Evolutionary conservation across 805 yeast species (phyloP).

Genomic region (Maudiozyma barnettii): DNA sequence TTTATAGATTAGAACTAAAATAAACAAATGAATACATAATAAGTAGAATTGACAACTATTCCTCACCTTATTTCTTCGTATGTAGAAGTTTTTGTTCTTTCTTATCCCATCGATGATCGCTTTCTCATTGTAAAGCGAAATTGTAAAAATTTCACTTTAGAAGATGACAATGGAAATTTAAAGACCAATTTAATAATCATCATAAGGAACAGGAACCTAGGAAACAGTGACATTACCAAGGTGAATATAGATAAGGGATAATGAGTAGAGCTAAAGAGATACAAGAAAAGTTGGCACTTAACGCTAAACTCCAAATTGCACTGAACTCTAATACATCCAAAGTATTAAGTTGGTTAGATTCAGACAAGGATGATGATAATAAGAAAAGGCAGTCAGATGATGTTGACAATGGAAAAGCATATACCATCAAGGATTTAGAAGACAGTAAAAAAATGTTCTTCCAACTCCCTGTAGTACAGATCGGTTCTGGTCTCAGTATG

Average conservation of each 20-base stretch:
- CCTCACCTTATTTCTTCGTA: no score
- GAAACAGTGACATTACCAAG: not conserved
- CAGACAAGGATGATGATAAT: constrained; percentile 1
- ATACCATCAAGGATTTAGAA: constrained; percentile 6
- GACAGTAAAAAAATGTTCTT: constrained; percentile 21
- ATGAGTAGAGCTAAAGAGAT: constrained; percentile 30
- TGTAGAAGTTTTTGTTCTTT: no score
- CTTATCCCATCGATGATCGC: no score
- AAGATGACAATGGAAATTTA: no score
- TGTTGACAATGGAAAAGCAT: constrained; percentile 1
- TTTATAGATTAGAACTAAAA: not conserved
- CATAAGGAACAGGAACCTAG: no score
- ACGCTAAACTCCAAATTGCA: constrained; percentile 25
- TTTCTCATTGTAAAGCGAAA: no score
- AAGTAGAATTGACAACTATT: no score
- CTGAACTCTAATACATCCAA: constrained; percentile 16
- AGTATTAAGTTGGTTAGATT: constrained; percentile 23
- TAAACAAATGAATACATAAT: not conserved
- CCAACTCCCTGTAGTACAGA: constrained; percentile 26
- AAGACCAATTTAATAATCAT: no score
- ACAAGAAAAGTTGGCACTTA: constrained; percentile 26
- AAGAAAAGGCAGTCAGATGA: not conserved
- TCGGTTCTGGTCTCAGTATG: constrained; percentile 26
- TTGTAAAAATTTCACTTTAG: no score
- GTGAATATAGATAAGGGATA: no score